These are phyloP conservation scores for Nyssa sinensis DNA, from an alignment of 148 eudicot species.

Conservation along the genomic window DNA sequence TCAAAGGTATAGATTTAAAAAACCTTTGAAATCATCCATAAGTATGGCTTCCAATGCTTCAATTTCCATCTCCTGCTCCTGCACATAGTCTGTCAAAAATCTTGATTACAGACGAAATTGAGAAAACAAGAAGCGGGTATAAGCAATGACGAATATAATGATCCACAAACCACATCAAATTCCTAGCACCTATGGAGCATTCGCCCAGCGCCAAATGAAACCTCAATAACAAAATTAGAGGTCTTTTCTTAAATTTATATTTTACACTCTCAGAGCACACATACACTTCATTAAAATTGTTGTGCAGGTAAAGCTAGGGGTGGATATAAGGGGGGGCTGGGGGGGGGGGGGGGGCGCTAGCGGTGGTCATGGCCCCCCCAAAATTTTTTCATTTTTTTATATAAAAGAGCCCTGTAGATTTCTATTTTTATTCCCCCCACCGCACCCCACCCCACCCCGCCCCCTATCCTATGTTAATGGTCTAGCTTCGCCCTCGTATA, in stretches of 20 bases:
- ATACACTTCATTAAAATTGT: neutral
- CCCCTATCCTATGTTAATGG: no score
- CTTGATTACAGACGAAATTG: neutral
- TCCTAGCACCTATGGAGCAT: neutral
- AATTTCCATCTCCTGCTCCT: slow-evolving; percentile 93
- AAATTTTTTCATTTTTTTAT: no score
- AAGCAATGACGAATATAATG: neutral
- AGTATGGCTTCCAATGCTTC: slow-evolving; percentile 92
- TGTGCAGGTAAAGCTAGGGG: neutral
- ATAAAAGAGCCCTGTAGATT: no score
- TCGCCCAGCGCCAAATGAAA: neutral
- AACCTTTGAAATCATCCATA: slow-evolving; percentile 82
- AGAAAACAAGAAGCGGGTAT: neutral
- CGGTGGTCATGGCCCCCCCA: no score
- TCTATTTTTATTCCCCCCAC: no score
- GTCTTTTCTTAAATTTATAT: neutral
- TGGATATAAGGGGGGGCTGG: no score
- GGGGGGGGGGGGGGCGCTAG: no score
- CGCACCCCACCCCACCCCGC: no score
- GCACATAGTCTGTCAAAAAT: slow-evolving; percentile 55
- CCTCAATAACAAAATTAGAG: neutral
- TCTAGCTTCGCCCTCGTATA: no score
- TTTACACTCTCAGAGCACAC: neutral
- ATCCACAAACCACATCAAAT: neutral
- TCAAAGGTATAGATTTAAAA: slow-evolving; percentile 2